Evolutionary conservation across 2,329 filamentous ascomycete species (phyloP).

Genomic region (Coleophoma crateriformis): DNA sequence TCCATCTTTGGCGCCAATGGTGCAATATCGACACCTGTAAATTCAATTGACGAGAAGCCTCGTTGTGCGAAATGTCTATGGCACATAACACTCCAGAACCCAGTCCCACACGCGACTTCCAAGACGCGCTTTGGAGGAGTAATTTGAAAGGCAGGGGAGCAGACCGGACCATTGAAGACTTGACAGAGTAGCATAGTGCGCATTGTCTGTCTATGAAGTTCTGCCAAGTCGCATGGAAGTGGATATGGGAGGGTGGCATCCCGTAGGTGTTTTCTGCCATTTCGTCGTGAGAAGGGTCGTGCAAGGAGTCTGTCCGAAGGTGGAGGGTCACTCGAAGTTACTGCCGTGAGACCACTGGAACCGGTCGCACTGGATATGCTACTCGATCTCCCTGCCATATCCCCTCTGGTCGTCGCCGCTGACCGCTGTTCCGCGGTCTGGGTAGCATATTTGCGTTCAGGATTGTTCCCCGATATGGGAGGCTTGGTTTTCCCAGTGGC

Average conservation of each 20-base stretch:
- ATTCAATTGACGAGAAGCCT: constrained; percentile 66
- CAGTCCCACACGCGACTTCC: constrained; percentile 82
- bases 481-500: neutral
- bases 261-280: constrained; percentile 78
- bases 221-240: constrained; percentile 80
- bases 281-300: constrained; percentile 62
- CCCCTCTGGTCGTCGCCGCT: constrained; percentile 11
- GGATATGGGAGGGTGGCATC: constrained; percentile 71
- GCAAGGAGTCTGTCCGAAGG: constrained; percentile 15
- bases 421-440: constrained; percentile 18
- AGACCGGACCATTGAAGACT: constrained; percentile 75
- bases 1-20: constrained; percentile 60
- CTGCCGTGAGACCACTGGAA: constrained; percentile 21
- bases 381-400: constrained; percentile 16
- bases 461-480: neutral
- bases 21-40: constrained; percentile 78
- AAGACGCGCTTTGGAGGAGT: constrained; percentile 72
- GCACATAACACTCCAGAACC: constrained; percentile 85
- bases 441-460: constrained; percentile 14
- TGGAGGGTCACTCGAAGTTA: constrained; percentile 19
- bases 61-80: constrained; percentile 70
- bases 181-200: constrained; percentile 76
- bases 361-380: constrained; percentile 23
- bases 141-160: constrained; percentile 59
- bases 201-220: constrained; percentile 82